Base-by-base conservation (phyloP, 805 yeast species). In the Saccharomycopsis fermentans region DNA sequence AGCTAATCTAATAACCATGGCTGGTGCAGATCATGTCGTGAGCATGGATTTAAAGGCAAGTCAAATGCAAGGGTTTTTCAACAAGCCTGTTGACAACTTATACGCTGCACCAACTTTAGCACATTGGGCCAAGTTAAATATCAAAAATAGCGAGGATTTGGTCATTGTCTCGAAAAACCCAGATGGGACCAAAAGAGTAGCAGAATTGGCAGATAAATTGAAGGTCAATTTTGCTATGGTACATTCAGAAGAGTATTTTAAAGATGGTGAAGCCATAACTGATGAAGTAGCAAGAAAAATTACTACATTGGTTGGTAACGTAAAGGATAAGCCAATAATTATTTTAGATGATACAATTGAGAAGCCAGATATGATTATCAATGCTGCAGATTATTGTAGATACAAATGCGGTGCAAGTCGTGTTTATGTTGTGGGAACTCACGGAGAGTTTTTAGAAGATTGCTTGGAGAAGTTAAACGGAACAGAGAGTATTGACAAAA, bases 41-140 rank as follows among this genome's bases (percentile, higher is more conserved):
- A 81, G 85, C 2, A 81, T 82, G 86, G 86, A 82, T 67, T 71
- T 82, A 59, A 85, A 81, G 64, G 86, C 82, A 63, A 79, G 84
- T 5, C 86, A 81, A 66, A 81, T 80, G 69, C 86, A 82, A 67
- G 86, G 86, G 5, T 82, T 81, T 62, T 82, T 82, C 66, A 81
- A 81, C 63, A 78, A 81, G 43, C 84, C 84, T 3, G 83, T 82
- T 26, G 86, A 82, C 66, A 82, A 82, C 66, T 68, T 82, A 60
- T 80, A 79, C 65, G 77, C 80, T 50, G 78, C 77, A 64, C 84
- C 85, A 2, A 69, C 81, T 48, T 70, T 81, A 63, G 81, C 80
- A 64, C 78, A 81, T 59, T 82, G 81, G 68, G 79, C 81, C 53
- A 70, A 71, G 21, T 80, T 78, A 62, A 76, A 71, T 65, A 77